Evolutionary conservation across 2,329 filamentous ascomycete genomes (phyloP).

Genomic region (Tolypocladium endophyticum): DNA sequence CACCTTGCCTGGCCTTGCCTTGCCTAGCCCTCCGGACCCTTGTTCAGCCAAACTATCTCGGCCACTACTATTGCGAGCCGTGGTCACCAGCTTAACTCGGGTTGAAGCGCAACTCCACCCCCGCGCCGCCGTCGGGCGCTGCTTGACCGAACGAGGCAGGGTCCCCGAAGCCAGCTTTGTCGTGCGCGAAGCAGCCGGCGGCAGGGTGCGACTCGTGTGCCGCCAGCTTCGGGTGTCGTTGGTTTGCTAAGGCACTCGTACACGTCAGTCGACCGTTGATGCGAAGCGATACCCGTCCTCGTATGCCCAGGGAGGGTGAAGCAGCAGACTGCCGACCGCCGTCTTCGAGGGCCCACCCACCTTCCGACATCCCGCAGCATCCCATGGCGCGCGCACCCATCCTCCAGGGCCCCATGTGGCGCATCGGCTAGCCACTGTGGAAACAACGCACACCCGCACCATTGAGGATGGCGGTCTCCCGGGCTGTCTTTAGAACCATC

Average conservation of each 20-base stretch:
- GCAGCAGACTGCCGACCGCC: too few relatives aligned
- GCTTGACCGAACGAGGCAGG: neutral
- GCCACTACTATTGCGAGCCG: neutral
- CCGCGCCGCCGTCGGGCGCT: neutral
- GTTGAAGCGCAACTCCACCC: neutral
- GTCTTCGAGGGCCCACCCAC: too few relatives aligned
- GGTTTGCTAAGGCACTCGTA: too few relatives aligned
- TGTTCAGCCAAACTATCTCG: neutral
- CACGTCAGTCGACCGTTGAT: too few relatives aligned
- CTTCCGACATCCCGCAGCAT: neutral
- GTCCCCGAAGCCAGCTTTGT: neutral
- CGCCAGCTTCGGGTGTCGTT: neutral
- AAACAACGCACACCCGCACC: neutral
- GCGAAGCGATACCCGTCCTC: too few relatives aligned
- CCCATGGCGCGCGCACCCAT: neutral
- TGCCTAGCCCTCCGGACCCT: too few relatives aligned
- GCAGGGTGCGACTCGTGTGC: neutral
- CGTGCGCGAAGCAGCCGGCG: neutral
- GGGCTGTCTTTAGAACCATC: neutral
- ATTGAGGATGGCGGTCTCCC: neutral
- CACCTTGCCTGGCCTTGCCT: too few relatives aligned
- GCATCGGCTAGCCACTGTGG: neutral
- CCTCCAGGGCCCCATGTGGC: neutral
- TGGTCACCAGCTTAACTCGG: neutral
- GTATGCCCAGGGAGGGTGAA: too few relatives aligned